phyloP scores from a whole-genome alignment of 2,329 filamentous ascomycete genomes.

The Xylariaceae sp. region DNA sequence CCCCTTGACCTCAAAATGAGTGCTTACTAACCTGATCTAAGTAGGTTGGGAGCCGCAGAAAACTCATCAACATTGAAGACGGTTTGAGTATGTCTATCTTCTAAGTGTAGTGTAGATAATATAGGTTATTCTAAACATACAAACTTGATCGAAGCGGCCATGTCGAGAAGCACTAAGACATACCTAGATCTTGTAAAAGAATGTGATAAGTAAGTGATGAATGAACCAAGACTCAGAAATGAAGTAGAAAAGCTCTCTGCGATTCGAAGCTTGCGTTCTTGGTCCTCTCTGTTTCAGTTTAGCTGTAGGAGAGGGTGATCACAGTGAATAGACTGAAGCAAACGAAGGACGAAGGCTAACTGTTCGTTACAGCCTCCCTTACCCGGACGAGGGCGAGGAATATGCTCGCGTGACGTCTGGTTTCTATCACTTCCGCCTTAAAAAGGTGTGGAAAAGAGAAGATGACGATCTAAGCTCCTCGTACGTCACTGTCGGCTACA shows the following conservation, averaged over 20 bases:
- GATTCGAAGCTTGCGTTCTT: too few relatives aligned
- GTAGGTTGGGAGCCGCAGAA: too few relatives aligned
- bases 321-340: too few relatives aligned
- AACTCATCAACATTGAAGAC: not conserved
- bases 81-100: not conserved
- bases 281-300: too few relatives aligned
- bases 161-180: not conserved
- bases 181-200: constrained; percentile 4
- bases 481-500: constrained; percentile 1
- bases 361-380: too few relatives aligned
- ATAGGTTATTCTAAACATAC: not conserved
- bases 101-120: not conserved
- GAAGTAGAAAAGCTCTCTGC: not conserved
- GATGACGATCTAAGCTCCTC: constrained; percentile 1
- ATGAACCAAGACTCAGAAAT: not conserved
- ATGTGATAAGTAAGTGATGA: constrained; percentile 10
- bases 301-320: not conserved
- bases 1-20: too few relatives aligned
- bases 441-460: too few relatives aligned
- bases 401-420: not conserved
- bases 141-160: not conserved
- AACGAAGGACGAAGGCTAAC: too few relatives aligned
- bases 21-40: too few relatives aligned
- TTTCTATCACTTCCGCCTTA: constrained; percentile 5
- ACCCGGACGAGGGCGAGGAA: not conserved